A percentile compares a stretch with the other conserved stretches of the same genome.
These are phyloP conservation scores for Tetrahymena thermophila DNA, from an alignment of 73 alveolate genomes.

Conservation along the genomic window DNA sequence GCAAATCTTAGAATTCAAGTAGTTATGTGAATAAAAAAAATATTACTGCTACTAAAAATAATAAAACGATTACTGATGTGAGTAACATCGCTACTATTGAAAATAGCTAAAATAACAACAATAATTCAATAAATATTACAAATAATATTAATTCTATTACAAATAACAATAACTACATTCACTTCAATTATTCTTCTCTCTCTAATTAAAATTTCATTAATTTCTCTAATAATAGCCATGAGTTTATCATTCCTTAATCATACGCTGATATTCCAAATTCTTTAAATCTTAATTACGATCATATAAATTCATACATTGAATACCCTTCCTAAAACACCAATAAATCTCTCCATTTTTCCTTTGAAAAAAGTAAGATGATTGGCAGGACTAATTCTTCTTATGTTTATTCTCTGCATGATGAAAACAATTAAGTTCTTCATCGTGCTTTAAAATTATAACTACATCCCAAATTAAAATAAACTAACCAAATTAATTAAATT, in stretches of 20 bases:
- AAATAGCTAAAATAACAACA: not conserved
- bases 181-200: not conserved
- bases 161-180: not conserved
- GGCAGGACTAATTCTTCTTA: not conserved
- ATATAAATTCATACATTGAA: not conserved
- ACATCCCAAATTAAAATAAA: not conserved
- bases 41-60: not conserved
- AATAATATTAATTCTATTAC: not conserved
- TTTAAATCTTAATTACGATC: not conserved
- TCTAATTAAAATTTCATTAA: not conserved
- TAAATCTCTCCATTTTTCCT: not conserved
- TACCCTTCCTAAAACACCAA: not conserved
- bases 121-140: not conserved
- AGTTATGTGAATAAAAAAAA: not conserved
- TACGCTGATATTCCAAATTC: not conserved
- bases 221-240: not conserved
- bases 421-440: not conserved
- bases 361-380: not conserved
- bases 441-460: not conserved
- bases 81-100: not conserved
- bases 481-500: not conserved
- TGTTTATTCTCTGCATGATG: not conserved
- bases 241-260: not conserved
- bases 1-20: not conserved
- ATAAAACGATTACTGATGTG: not conserved